phyloP scores from a whole-genome alignment of 169 alveolate genomes.

The Perkinsus olseni region DNA sequence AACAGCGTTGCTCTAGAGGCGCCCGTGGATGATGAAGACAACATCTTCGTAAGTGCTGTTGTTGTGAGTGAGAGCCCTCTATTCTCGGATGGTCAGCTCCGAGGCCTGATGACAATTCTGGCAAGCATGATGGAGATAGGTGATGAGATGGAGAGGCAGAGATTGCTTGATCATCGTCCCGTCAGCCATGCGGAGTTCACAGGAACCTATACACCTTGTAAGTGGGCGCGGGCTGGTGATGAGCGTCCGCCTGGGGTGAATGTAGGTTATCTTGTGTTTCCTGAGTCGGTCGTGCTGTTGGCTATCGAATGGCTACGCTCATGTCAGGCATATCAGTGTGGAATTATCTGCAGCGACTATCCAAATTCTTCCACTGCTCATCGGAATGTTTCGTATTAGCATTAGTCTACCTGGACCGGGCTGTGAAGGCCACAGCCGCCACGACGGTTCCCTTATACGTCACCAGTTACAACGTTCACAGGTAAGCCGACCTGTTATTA shows the following conservation, averaged over 20 bases:
- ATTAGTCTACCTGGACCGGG: not conserved
- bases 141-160: not conserved
- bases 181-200: not conserved
- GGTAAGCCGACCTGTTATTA: too few relatives aligned
- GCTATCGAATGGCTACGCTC: too few relatives aligned
- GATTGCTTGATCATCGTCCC: not conserved
- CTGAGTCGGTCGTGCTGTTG: too few relatives aligned
- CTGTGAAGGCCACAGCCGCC: not conserved
- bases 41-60: not conserved
- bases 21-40: not conserved
- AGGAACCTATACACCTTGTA: not conserved
- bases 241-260: too few relatives aligned
- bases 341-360: not conserved
- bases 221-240: too few relatives aligned
- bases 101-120: not conserved
- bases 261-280: too few relatives aligned
- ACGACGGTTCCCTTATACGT: not conserved
- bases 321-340: not conserved
- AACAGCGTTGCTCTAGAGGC: not conserved
- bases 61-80: not conserved
- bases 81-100: not conserved
- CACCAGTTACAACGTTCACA: not conserved
- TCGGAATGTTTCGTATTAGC: not conserved
- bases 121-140: not conserved
- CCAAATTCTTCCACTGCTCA: not conserved